Conservation (phyloP, 768 basidiomycete species). For the Multifurca ochricompacta region DNA sequence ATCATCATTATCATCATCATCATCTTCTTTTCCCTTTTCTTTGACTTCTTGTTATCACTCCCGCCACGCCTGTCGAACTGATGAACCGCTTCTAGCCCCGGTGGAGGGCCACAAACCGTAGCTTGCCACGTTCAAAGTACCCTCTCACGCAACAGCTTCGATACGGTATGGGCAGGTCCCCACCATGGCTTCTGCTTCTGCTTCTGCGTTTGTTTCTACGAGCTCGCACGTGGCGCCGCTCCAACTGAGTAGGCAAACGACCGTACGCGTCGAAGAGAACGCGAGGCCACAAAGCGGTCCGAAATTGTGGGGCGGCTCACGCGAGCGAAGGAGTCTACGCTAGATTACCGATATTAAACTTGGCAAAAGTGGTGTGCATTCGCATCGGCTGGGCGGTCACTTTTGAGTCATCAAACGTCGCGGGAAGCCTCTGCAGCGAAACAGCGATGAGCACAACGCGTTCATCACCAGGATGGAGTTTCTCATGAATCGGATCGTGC, state of each 20-base stretch:
- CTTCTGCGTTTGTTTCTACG: constrained; percentile 16
- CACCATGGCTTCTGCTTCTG: not conserved
- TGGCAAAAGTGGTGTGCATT: constrained; percentile 30
- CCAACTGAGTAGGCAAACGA: constrained; percentile 29
- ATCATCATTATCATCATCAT: not conserved
- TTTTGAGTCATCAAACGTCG: constrained; percentile 70
- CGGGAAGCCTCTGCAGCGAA: constrained; percentile 40
- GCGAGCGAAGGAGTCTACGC: constrained; percentile 58
- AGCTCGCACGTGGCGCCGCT: constrained; percentile 2
- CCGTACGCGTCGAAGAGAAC: constrained; percentile 35
- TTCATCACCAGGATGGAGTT: constrained; percentile 73
- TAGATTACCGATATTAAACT: constrained; percentile 78
- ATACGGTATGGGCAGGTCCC: constrained; percentile 47
- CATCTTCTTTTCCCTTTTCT: constrained; percentile 3
- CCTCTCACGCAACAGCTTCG: constrained; percentile 44
- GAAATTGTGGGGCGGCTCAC: constrained; percentile 49
- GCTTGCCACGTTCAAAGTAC: constrained; percentile 59
- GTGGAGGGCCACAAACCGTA: constrained; percentile 55
- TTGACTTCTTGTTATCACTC: too few species aligned
- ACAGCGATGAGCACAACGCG: constrained; percentile 46
- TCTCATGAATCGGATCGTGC: constrained; percentile 79
- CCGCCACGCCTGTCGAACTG: constrained; percentile 26
- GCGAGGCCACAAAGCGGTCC: constrained; percentile 44
- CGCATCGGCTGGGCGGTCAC: constrained; percentile 47
- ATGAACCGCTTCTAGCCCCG: constrained; percentile 47